Percentiles rank a stretch among this genome's conserved stretches.
Conservation (phyloP, 2,329 filamentous ascomycete genomes). For the Chaetomium strumarium region DNA sequence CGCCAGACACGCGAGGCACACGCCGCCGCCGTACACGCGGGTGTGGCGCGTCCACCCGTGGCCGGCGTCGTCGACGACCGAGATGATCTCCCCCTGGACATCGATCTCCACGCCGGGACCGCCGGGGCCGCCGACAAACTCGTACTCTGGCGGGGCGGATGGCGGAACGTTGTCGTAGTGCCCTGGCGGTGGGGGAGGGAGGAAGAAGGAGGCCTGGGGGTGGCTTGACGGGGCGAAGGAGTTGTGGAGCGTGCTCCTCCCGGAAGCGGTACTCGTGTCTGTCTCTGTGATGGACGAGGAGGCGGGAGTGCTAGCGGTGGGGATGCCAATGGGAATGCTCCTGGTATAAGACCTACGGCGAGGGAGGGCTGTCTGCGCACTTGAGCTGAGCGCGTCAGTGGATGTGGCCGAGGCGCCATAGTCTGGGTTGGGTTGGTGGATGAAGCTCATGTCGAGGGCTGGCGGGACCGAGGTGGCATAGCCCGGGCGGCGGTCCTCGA, state of each 20-base stretch:
- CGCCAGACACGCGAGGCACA: constrained; percentile 50
- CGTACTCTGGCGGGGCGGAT: constrained; percentile 22
- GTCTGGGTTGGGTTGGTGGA: constrained; percentile 47
- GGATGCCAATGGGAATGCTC: constrained; percentile 22
- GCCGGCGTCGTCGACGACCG: constrained; percentile 41
- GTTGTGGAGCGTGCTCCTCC: constrained; percentile 8
- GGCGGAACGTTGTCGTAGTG: constrained; percentile 18
- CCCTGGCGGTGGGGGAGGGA: constrained; percentile 43
- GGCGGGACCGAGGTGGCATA: constrained; percentile 31
- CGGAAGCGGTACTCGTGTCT: constrained; percentile 3
- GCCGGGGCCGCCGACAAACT: constrained; percentile 26
- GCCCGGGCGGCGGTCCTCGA: constrained; percentile 36
- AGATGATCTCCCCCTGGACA: constrained; percentile 47
- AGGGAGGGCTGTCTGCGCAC: constrained; percentile 12
- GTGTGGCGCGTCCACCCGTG: constrained; percentile 53
- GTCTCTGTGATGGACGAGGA: constrained; percentile 16
- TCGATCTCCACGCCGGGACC: constrained; percentile 32
- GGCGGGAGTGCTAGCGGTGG: constrained; percentile 10
- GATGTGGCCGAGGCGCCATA: constrained; percentile 33
- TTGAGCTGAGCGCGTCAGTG: constrained; percentile 21
- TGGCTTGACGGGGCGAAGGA: constrained; percentile 44
- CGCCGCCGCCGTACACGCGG: constrained; percentile 52
- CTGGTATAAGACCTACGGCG: constrained; percentile 23
- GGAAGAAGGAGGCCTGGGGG: constrained; percentile 41
- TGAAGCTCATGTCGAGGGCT: constrained; percentile 36